A percentile compares a stretch with the other conserved stretches of the same genome.
Evolutionary conservation across 129 eudicot genomes (phyloP).

Genomic region (Helianthus tuberosus): DNA sequence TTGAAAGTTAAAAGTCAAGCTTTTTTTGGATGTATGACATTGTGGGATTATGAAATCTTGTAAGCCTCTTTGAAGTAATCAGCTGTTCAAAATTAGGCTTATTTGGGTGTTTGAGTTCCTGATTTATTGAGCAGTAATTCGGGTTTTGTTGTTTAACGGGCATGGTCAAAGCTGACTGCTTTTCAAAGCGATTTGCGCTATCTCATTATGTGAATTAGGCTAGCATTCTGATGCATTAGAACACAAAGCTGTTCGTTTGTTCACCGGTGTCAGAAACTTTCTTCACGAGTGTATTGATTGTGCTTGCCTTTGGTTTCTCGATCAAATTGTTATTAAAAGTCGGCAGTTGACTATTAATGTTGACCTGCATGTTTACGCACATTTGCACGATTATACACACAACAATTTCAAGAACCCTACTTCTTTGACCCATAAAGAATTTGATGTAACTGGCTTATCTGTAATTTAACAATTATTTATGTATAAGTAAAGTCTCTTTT

Average conservation of each 20-base stretch:
- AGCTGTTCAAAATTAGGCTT: constrained; percentile 5
- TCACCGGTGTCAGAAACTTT: constrained; percentile 1
- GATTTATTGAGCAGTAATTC: constrained; percentile 21
- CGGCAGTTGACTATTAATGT: constrained; percentile 14
- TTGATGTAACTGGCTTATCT: too few relatives aligned
- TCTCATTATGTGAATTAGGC: constrained; percentile 21
- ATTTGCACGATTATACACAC: background rate
- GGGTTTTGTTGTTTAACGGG: constrained; percentile 26
- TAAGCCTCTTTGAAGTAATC: constrained; percentile 5
- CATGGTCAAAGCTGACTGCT: constrained; percentile 32
- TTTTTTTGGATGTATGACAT: constrained; percentile 18
- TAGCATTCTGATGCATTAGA: constrained; percentile 8
- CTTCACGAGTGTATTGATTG: constrained; percentile 3
- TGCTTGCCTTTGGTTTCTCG: background rate
- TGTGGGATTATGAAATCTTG: constrained; percentile 17
- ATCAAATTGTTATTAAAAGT: background rate
- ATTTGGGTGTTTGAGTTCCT: background rate
- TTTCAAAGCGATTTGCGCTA: constrained; percentile 14
- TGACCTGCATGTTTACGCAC: constrained; percentile 17
- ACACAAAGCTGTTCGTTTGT: constrained; percentile 13
- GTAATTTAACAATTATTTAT: background rate
- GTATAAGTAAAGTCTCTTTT: background rate
- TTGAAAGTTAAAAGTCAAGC: constrained; percentile 14
- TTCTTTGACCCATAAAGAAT: too few relatives aligned
- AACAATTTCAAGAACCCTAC: background rate